Conservation (phyloP, 371 early-diverging fungal genomes). For the Mucor plumbeus region DNA sequence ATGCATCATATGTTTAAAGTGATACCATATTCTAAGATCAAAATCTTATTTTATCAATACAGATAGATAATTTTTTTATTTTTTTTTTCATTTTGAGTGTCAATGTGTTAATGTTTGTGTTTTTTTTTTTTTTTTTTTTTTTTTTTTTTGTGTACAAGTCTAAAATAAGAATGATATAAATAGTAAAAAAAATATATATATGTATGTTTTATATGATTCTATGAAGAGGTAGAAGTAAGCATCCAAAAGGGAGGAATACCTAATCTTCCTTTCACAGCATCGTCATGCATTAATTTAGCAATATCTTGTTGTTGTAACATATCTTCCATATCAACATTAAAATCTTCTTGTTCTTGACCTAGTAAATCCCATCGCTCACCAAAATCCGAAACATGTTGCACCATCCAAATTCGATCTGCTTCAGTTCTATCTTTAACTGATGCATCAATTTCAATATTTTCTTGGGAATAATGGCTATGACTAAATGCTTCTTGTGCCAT, state of each 20-base stretch:
- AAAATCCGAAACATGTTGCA: constrained; percentile 28
- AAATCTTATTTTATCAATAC: no score
- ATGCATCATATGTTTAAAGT: no score
- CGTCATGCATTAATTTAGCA: constrained; percentile 30
- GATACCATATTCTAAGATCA: no score
- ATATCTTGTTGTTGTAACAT: constrained; percentile 18
- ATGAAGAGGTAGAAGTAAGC: constrained; percentile 26
- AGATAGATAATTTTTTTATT: no score
- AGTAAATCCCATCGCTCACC: constrained; percentile 30
- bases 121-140: background rate
- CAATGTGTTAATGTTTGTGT: constrained; percentile 1
- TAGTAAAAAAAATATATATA: background rate
- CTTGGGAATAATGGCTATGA: constrained; percentile 21
- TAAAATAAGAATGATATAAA: constrained; percentile 1
- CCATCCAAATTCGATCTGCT: constrained; percentile 30
- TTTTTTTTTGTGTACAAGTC: background rate
- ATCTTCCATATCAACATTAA: background rate
- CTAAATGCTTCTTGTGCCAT: constrained; percentile 41
- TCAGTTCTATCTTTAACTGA: constrained; percentile 19
- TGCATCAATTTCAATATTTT: constrained; percentile 8
- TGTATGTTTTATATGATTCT: background rate
- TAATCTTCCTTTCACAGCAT: constrained; percentile 34
- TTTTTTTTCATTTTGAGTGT: no score
- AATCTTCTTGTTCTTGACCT: constrained; percentile 12
- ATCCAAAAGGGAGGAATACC: constrained; percentile 46